A percentile compares a stretch with the other conserved stretches of the same genome.
These are phyloP conservation scores for Aspergillus asperescens DNA, from an alignment of 495 filamentous ascomycete species.

Conservation along the genomic window DNA sequence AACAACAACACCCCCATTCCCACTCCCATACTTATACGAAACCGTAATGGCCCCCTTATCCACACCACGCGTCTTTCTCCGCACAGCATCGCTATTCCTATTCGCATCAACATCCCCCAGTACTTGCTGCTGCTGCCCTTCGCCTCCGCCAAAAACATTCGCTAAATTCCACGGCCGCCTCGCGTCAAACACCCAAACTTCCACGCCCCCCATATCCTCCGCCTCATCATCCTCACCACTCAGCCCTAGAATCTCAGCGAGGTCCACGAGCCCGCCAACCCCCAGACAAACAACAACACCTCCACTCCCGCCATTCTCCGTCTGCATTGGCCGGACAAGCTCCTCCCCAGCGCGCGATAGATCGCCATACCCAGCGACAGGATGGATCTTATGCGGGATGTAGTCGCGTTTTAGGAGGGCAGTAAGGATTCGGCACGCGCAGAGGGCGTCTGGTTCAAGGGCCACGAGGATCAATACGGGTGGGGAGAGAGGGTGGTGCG, in stretches of 20 bases:
- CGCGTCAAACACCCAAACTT: constrained; percentile 92
- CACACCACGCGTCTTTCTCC: constrained; percentile 46
- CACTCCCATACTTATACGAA: constrained; percentile 56
- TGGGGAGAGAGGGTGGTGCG: constrained; percentile 75
- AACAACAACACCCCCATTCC: constrained; percentile 79
- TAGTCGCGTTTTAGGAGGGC: constrained; percentile 90
- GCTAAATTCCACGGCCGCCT: constrained; percentile 89
- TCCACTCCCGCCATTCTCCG: constrained; percentile 69
- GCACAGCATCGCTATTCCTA: constrained; percentile 29
- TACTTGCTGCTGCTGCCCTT: constrained; percentile 43
- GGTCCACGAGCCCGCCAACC: constrained; percentile 83
- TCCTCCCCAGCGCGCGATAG: constrained; percentile 70
- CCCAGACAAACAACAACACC: constrained; percentile 90
- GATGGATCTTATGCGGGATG: constrained; percentile 96
- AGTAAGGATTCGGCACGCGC: constrained; percentile 90
- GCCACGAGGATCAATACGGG: constrained; percentile 90
- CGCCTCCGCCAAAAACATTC: constrained; percentile 85
- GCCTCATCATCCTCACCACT: constrained; percentile 48
- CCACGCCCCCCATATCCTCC: constrained; percentile 66
- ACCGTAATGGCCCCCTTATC: constrained; percentile 62
- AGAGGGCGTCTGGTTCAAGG: constrained; percentile 91
- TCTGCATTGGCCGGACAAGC: constrained; percentile 76
- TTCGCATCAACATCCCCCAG: constrained; percentile 47
- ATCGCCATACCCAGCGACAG: constrained; percentile 87
- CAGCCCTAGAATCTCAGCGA: constrained; percentile 68